Conservation (phyloP, 2,329 filamentous ascomycete genomes). For the Aspergillus oerlinghausenensis region DNA sequence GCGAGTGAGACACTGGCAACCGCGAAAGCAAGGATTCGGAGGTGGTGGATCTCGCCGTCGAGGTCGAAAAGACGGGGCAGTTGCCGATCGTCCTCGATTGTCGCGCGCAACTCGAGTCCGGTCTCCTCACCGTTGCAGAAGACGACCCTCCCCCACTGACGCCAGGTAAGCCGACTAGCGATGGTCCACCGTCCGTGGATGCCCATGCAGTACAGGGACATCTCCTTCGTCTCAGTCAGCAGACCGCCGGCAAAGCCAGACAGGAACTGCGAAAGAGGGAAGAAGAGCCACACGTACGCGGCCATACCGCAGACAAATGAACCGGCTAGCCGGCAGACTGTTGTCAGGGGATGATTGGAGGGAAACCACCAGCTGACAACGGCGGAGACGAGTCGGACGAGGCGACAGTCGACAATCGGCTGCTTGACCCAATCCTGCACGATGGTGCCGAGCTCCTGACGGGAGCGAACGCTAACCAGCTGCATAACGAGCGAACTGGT, state of each 20-base stretch:
- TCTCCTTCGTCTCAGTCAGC: background rate
- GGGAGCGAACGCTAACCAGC: conserved; percentile 3
- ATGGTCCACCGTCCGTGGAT: background rate
- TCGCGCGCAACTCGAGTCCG: conserved; percentile 6
- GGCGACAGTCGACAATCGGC: background rate
- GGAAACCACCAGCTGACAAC: conserved; percentile 9
- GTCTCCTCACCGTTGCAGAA: conserved; percentile 11
- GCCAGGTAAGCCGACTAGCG: background rate
- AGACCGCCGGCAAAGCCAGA: conserved; percentile 5
- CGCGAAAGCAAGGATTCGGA: conserved; percentile 2
- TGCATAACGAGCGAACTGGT: conserved; percentile 2
- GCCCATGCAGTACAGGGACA: conserved; percentile 6
- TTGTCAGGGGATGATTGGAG: conserved; percentile 1
- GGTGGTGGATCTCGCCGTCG: conserved; percentile 9
- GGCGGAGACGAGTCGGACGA: background rate
- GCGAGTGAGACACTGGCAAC: background rate
- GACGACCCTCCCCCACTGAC: background rate
- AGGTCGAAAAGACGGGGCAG: background rate
- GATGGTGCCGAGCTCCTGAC: background rate
- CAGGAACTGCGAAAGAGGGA: conserved; percentile 3
- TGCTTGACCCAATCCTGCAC: background rate
- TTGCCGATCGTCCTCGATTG: conserved; percentile 4
- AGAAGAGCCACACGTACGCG: conserved; percentile 1
- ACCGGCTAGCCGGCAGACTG: background rate
- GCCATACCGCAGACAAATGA: background rate